These are phyloP conservation scores for Penicillium taxi DNA, from an alignment of 495 filamentous ascomycete genomes.

Conservation along the genomic window DNA sequence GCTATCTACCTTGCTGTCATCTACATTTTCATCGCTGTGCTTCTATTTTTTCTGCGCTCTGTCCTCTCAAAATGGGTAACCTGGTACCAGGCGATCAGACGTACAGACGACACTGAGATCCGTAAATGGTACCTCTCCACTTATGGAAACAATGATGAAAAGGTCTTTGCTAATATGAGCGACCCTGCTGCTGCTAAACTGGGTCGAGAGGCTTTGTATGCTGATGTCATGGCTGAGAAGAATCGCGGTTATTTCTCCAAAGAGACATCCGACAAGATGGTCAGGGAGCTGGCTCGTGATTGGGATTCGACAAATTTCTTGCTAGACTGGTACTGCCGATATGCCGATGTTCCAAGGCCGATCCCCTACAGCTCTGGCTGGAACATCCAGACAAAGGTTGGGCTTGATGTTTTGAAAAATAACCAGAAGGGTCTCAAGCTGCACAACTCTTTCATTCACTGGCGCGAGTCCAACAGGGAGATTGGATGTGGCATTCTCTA, in stretches of 20 bases:
- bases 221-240: conserved; percentile 39
- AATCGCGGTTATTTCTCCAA: conserved; percentile 35
- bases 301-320: conserved; percentile 53
- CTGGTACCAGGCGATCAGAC: conserved; percentile 41
- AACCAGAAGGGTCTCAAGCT: conserved; percentile 50
- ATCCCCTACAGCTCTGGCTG: conserved; percentile 54
- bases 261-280: conserved; percentile 35
- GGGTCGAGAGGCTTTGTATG: conserved; percentile 38
- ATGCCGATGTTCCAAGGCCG: conserved; percentile 42
- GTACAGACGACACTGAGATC: conserved; percentile 42
- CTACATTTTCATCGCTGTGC: conserved; percentile 36
- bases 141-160: conserved; percentile 27
- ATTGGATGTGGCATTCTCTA: conserved; percentile 51
- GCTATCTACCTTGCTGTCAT: conserved; percentile 41
- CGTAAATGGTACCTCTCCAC: conserved; percentile 40
- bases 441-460: conserved; percentile 57
- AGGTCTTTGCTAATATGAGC: conserved; percentile 30
- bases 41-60: conserved; percentile 39
- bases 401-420: conserved; percentile 43
- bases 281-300: conserved; percentile 42
- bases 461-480: conserved; percentile 50
- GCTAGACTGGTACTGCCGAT: conserved; percentile 51
- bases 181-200: conserved; percentile 40
- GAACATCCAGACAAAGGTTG: conserved; percentile 53
- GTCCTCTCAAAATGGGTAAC: conserved; percentile 44